These are phyloP conservation scores for Trichoderma sp. DNA, from an alignment of 2,329 filamentous ascomycete species.

Conservation along the genomic window DNA sequence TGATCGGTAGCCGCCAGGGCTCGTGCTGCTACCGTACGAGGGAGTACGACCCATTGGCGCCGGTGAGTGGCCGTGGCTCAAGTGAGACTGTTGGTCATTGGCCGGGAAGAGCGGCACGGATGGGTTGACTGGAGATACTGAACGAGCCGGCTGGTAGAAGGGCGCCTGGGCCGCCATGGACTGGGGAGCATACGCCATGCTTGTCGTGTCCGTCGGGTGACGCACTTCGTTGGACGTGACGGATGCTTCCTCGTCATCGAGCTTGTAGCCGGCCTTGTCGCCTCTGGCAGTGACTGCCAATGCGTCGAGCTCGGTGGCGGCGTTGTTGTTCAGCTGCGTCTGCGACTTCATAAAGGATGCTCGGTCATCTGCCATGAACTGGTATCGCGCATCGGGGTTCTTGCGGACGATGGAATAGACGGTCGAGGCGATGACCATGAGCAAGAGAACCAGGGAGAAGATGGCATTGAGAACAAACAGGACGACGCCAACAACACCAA, in stretches of 20 bases:
- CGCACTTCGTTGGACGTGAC: slow-evolving; percentile 35
- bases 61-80: slow-evolving; percentile 28
- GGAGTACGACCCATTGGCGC: neutral
- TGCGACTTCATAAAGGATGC: slow-evolving; percentile 98
- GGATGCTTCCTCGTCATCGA: slow-evolving; percentile 42
- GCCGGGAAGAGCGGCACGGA: slow-evolving; percentile 14
- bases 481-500: slow-evolving; percentile 82
- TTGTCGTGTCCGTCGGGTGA: neutral
- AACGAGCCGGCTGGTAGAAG: neutral
- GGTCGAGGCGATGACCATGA: slow-evolving; percentile 68
- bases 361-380: slow-evolving; percentile 94
- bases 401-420: slow-evolving; percentile 75
- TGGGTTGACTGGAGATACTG: slow-evolving; percentile 13
- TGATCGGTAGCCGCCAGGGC: slow-evolving; percentile 33
- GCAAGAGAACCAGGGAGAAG: slow-evolving; percentile 76
- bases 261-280: slow-evolving; percentile 59
- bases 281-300: slow-evolving; percentile 84
- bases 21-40: slow-evolving; percentile 20
- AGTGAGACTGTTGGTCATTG: slow-evolving; percentile 4
- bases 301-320: slow-evolving; percentile 83
- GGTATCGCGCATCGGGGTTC: slow-evolving; percentile 92
- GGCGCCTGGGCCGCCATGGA: neutral
- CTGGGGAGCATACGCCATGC: slow-evolving; percentile 13
- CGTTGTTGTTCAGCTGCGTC: slow-evolving; percentile 60
- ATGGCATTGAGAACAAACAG: slow-evolving; percentile 85